Evolutionary conservation across 164 flowering plant genomes (phyloP), one percentile per base, ranked within the genome.

Genomic region (Berberis thunbergii): DNA sequence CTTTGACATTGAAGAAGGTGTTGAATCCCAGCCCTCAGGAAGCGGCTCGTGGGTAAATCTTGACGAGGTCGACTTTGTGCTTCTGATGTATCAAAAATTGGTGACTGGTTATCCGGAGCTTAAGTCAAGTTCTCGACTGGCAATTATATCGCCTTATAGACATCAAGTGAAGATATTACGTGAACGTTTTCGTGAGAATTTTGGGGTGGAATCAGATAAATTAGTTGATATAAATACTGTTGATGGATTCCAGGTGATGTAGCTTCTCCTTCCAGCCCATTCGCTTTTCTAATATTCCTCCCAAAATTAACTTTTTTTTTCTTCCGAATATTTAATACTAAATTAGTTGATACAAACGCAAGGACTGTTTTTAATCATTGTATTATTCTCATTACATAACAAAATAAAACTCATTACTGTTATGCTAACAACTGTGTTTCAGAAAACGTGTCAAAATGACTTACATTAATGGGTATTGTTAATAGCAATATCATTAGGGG

Each of bases 191-290:
- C 57, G 2, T n/a, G 13, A 54, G 40, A n/a, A 9, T n/a, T 54
- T 54, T 54, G 57, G 57, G 39, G 2, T 7, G n/a, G 57, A 54
- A 6, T 54, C 57, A 38, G 8, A 54, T 12, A 54, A 54, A 6
- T n/a, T 54, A 6, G 3, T 54, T 5, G 57, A 54, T 54, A 54
- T 54, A 8, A 54, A n/a, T 54, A 54, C 57, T 38, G 57, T 54
- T 12, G 57, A 54, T 54, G 57, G 57, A 38, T 95, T 88, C 76
- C 97, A 91, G 97, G 97, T 89, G 48, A 63, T 57, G 63, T 64
- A 44, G 11, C 7, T 38, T 56, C 7, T 2, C 39, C 41, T 41
- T 56, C 11, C 42, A 12, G 45, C 12, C 10, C 9, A 11, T 43
- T 26, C 0, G 26, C 26, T 26, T 26, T 26, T 26, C 26, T 26